Conservation (phyloP, 225 moss, liverwort and hornwort genomes). For the Marchantia paleacea region DNA sequence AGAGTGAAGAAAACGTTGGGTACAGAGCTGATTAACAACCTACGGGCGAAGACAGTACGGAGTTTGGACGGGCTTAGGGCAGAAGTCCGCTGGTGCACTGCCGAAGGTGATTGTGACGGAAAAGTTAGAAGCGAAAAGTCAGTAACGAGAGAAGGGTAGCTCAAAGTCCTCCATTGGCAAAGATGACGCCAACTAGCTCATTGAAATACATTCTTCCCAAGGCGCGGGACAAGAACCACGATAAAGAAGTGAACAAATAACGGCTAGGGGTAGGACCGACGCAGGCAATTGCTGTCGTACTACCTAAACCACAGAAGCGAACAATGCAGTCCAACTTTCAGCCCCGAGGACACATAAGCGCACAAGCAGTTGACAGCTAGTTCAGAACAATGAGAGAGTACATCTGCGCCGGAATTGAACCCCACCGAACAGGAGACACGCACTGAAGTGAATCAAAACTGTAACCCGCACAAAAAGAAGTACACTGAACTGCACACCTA, state of each 20-base stretch:
- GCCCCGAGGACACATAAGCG: not conserved
- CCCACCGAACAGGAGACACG: not conserved
- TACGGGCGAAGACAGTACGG: not conserved
- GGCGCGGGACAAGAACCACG: not conserved
- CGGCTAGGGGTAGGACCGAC: not conserved
- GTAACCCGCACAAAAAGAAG: not conserved
- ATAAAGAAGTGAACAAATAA: not conserved
- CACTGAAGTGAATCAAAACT: not conserved
- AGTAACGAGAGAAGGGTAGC: not conserved
- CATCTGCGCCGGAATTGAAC: not conserved
- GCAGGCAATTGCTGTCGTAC: not conserved
- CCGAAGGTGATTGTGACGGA: not conserved
- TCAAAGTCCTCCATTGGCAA: not conserved
- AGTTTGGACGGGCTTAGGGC: not conserved
- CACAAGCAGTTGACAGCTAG: not conserved
- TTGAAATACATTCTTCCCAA: not conserved
- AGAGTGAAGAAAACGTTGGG: not conserved
- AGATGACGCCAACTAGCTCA: slow-evolving; percentile 5
- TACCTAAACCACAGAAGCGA: not conserved
- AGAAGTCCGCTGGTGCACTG: not conserved
- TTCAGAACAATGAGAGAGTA: not conserved
- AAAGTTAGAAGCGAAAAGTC: not conserved
- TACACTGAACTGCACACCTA: not conserved
- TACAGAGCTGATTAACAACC: not conserved
- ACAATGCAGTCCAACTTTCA: slow-evolving; percentile 12